Evolutionary conservation across 148 eudicot species (phyloP), one percentile per base, ranked within the genome.

Genomic region (Rhododendron simsii): DNA sequence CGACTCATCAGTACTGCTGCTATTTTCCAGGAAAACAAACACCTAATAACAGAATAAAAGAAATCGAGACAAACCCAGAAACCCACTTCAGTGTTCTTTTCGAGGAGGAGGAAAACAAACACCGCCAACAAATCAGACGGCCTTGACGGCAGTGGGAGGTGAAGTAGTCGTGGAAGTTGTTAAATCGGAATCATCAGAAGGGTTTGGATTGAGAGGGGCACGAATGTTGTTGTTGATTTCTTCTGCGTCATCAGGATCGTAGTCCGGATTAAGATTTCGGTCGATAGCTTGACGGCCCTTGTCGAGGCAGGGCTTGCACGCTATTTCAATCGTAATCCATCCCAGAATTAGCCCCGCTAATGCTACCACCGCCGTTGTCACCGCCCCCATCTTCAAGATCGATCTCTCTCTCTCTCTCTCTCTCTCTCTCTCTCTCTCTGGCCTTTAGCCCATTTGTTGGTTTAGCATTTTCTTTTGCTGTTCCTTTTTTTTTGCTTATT

Each of bases 221-320:
- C 90, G 90, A 82, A 91, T 84, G 67, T 78, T 82, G 75, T 76
- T 81, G 75, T 80, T 81, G 3, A 5, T 57, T 69, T 30, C 37
- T 91, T 20, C 69, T 21, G 69, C 91, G 39, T 92, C 98, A 45
- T 96, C 98, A 16, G 98, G 98, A 61, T 95, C 96, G 90, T 93
- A 96, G 84, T 96, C 94, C 20, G 98, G 98, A 69, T 96, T 91
- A 73, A 96, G 95, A n/a, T 80, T 91, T 0, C 94, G 95, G 88
- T 96, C 98, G 16, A 96, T 96, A 81, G 96, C 98, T 86, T 93
- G 92, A 13, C 98, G 96, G 74, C 98, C 98, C 84, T 90, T 91
- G 2, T 95, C 96, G 37, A 96, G 98, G 74, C 98, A 96, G 0
- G 98, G 95, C 63, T 96, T 96, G 92, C 98, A 96, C 8, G 98